Percentiles rank a stretch among this genome's conserved stretches.
Evolutionary conservation across 176 grass and related monocot species (phyloP).

Genomic region (bread wheat (Triticum aestivum)): DNA sequence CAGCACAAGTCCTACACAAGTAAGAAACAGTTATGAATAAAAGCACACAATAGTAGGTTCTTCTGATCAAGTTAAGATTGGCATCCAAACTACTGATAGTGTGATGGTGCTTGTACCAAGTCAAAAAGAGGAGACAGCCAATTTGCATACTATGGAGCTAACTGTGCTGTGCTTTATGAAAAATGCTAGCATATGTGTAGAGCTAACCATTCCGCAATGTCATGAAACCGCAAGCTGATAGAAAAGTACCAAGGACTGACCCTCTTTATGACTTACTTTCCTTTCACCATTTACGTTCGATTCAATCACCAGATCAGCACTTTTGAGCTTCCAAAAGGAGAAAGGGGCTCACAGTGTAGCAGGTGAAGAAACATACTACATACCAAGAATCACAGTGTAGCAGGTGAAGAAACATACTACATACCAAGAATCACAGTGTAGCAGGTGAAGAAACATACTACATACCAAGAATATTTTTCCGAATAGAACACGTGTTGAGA

Average conservation of each 20-base stretch:
- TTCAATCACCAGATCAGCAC: neutral
- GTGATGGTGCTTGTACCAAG: neutral
- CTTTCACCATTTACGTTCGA: neutral
- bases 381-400: no score
- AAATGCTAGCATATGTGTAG: neutral
- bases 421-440: neutral
- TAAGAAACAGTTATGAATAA: conserved; percentile 17
- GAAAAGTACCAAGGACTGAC: neutral
- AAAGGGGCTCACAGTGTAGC: neutral
- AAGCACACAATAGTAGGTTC: neutral
- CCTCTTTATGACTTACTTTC: conserved; percentile 2
- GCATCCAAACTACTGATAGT: conserved; percentile 9
- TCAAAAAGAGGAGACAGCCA: neutral
- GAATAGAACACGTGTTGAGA: neutral
- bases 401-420: neutral
- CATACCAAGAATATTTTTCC: neutral
- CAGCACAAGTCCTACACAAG: conserved; percentile 72
- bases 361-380: neutral
- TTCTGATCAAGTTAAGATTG: conserved; percentile 14
- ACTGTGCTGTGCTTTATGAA: neutral
- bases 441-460: neutral
- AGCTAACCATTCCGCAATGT: neutral
- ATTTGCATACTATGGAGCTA: neutral
- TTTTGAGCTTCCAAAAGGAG: neutral
- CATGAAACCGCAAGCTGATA: neutral